Base-by-base conservation (phyloP, 163 green algal genomes). In the Scenedesmus sp. region DNA sequence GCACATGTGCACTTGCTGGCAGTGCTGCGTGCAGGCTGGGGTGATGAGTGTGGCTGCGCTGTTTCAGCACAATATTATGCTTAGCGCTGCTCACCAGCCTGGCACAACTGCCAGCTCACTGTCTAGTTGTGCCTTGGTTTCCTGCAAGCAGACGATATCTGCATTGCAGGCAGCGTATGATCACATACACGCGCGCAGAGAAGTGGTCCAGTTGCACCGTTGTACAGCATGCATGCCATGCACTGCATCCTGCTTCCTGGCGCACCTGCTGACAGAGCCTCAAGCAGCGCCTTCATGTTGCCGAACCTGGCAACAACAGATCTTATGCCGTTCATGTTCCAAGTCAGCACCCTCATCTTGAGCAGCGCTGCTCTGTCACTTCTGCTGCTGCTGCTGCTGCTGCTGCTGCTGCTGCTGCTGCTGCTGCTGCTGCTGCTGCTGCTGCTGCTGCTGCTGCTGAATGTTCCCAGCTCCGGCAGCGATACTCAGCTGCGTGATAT, bases 81-180 rank as follows among this genome's bases (percentile, higher is more conserved):
- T 78, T 22, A 7, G 24, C 81, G 72, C 4, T 46, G 53, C 92
- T 46, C 85, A 97, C 96, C 96, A 98, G 61, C 95, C 96, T 4
- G 96, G 92, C 5, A 93, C 93, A 20, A 97, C 33, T 12, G 93
- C 95, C 53, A 98, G 86, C 20, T 97, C 94, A 2, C 89, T 46
- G 22, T 93, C 83, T 0, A 98, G 82, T 22, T 98, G 89, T 4
- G 98, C 82, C 88, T 98, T 98, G 10, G 95, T 97, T 43, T 98
- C 97, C 86, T 98, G 97, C 0, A 98, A 85, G 88, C 95, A 97
- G 0, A 97, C 44, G 6, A 97, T 94, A n/a, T 96, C 95, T 93
- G 90, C 87, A 85, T 22, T 5, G 56, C 40, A 56, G 10, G 33
- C 37, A 35, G 24, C 10, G 49, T 30, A 30, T 10, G 20, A 16